A percentile compares a stretch with the other conserved stretches of the same genome.
phyloP scores from a whole-genome alignment of 768 basidiomycete species.

The Boletus rubroflammeus region DNA sequence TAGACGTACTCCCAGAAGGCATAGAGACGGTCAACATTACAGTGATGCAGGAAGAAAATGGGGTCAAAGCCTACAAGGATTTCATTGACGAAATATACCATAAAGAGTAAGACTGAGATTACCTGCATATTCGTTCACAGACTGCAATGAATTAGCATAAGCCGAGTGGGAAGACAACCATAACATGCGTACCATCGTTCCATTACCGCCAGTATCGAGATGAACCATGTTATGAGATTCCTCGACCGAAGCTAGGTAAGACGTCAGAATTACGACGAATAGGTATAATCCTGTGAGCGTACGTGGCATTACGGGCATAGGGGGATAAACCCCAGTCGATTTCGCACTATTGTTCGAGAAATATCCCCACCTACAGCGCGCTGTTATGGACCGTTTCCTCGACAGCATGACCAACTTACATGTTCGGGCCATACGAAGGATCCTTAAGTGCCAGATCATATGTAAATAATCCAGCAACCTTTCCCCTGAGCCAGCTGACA shows the following conservation, averaged over 20 bases:
- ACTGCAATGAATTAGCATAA: constrained; percentile 1
- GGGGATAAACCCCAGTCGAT: background rate
- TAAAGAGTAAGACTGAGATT: background rate
- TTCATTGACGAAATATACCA: background rate
- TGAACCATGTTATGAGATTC: constrained; percentile 21
- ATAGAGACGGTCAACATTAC: constrained; percentile 18
- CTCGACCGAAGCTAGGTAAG: constrained; percentile 12
- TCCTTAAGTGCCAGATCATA: constrained; percentile 11
- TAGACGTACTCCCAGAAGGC: constrained; percentile 24
- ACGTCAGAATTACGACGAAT: background rate
- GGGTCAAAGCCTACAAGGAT: constrained; percentile 12
- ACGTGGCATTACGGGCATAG: constrained; percentile 6
- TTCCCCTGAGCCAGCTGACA: constrained; percentile 15
- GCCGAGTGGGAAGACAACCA: background rate
- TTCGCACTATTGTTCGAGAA: constrained; percentile 8
- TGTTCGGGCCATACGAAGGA: constrained; percentile 13
- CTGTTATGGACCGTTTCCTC: background rate
- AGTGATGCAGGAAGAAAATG: constrained; percentile 19
- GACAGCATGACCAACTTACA: constrained; percentile 1
- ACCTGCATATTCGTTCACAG: constrained; percentile 21
- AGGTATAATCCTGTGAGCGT: background rate
- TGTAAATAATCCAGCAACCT: constrained; percentile 12
- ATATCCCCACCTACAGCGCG: constrained; percentile 14
- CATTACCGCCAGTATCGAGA: constrained; percentile 15
- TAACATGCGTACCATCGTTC: constrained; percentile 12